These are phyloP conservation scores for Alternaria infectoria DNA, from an alignment of 2,329 filamentous ascomycete species.

Conservation along the genomic window DNA sequence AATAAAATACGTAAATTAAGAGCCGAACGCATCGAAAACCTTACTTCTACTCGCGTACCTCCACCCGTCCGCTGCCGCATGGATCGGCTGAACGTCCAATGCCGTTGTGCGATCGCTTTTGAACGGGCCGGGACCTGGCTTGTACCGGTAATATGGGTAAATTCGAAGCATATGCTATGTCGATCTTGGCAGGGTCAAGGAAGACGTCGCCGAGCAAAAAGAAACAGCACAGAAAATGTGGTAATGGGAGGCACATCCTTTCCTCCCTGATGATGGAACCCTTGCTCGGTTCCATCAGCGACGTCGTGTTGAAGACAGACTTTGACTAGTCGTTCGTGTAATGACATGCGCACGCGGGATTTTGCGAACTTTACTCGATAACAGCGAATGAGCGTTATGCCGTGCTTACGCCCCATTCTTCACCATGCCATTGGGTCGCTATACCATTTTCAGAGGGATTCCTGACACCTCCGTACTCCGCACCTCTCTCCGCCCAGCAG, in stretches of 20 bases:
- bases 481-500: background rate
- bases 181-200: slow-evolving; percentile 8
- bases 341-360: background rate
- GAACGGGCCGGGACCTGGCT: background rate
- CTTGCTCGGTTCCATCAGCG: slow-evolving; percentile 3
- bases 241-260: background rate
- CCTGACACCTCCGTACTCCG: background rate
- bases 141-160: slow-evolving; percentile 18
- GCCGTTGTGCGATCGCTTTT: slow-evolving; percentile 3
- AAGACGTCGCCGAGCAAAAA: background rate
- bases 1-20: background rate
- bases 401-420: slow-evolving; percentile 7
- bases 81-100: background rate
- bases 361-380: background rate
- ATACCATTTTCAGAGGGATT: background rate
- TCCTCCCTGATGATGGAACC: background rate
- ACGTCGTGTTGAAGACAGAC: background rate
- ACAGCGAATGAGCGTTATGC: slow-evolving; percentile 6
- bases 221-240: slow-evolving; percentile 5
- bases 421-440: background rate
- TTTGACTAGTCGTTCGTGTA: background rate
- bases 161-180: slow-evolving; percentile 7
- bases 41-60: background rate
- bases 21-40: background rate
- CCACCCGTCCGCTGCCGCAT: background rate